Base-by-base conservation (phyloP, 2,329 filamentous ascomycete species). In the Trichoderma sp. region DNA sequence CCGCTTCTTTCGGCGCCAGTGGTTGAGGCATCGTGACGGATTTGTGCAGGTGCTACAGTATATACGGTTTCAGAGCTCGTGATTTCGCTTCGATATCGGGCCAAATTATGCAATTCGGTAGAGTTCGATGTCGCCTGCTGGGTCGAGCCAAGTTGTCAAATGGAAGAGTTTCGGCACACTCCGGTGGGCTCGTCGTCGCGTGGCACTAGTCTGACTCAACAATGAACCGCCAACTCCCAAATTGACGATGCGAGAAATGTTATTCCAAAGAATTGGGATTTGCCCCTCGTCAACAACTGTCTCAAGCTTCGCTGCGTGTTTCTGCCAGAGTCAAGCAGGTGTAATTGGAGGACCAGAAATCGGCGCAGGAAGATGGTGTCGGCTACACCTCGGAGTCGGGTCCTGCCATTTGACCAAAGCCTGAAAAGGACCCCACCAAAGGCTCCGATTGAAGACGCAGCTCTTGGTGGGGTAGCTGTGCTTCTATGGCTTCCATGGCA, bases 1-100 rank as follows among this genome's bases (percentile, higher is more conserved):
- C 90, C 76, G 89, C 89, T 86, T 99, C 96, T 84, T 98, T 98
- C 77, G 93, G 89, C 77, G 86, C 89, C 71, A 94, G 85, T 77
- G 86, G 86, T 81, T 93, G 90, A 74, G 90, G 89, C 90, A 92
- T 92, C 73, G 78, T 80, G 71, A 56, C 65, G 58, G 37, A 37
- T 26, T 21, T 51, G 54, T 58, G 14, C 14, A 46, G 10, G 5
- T 3, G 8, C 51, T 56, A 11, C 37, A 26, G 7, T n/a, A 16
- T 34, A 10, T 13, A 24, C 14, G 37, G 49, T 14, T 14, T 28
- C 3, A 28, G 21, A 30, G n/a, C 5, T 28, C n/a, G 26, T 28
- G 14, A 11, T 49, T 32, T 58, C 11, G 28, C 14, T 3, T 16
- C 30, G 21, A 49, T 51, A 32, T 7, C 14, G 28, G 58, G 37